These are phyloP conservation scores for Paracoccidioides lutzii DNA, from an alignment of 2,329 filamentous ascomycete species.

Conservation along the genomic window DNA sequence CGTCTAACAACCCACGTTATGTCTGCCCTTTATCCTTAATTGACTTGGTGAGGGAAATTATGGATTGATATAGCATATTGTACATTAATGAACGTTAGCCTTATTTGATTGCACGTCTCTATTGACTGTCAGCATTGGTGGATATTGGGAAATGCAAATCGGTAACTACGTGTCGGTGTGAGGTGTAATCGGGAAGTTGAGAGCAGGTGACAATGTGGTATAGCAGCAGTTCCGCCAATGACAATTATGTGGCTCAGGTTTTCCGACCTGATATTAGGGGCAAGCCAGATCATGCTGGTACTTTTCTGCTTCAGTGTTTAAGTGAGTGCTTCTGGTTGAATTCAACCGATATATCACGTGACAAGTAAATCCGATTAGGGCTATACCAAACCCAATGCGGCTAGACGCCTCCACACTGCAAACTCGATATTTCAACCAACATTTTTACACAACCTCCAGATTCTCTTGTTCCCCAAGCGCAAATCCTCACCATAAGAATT, in stretches of 20 bases:
- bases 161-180: too few relatives aligned
- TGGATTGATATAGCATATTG: not conserved
- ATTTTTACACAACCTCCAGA: constrained; percentile 1
- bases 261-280: too few relatives aligned
- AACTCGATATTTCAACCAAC: not conserved
- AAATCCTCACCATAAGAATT: constrained; percentile 63
- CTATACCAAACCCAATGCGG: constrained; percentile 7
- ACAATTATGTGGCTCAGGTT: too few relatives aligned
- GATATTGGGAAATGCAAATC: too few relatives aligned
- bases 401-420: constrained; percentile 8
- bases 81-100: not conserved
- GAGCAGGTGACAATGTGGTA: too few relatives aligned
- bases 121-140: too few relatives aligned
- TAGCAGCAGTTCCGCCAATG: too few relatives aligned
- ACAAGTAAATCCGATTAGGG: constrained; percentile 3
- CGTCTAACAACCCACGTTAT: not conserved
- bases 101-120: too few relatives aligned
- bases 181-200: too few relatives aligned
- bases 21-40: not conserved
- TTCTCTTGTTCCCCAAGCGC: constrained; percentile 21
- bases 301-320: too few relatives aligned
- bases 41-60: not conserved
- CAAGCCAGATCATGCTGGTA: too few relatives aligned
- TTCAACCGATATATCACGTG: not conserved
- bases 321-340: too few relatives aligned